Conservation (phyloP, 345 rosid species). For the Euclidium syriacum region DNA sequence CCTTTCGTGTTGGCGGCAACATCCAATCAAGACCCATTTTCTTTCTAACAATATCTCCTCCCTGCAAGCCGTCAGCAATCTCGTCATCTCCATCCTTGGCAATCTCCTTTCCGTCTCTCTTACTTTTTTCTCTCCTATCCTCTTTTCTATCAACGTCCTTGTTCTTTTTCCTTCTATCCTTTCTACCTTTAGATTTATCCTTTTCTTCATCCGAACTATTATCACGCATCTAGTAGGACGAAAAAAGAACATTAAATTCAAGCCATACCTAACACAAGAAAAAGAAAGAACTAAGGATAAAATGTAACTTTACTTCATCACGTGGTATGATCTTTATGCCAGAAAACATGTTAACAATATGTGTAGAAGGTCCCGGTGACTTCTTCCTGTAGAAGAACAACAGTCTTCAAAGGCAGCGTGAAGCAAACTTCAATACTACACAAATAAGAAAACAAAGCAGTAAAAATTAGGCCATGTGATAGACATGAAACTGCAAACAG, state of each 20-base stretch:
- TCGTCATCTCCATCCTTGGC: slow-evolving; percentile 45
- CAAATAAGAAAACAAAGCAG: neutral
- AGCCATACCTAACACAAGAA: neutral
- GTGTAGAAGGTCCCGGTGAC: neutral
- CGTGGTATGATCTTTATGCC: slow-evolving; percentile 77
- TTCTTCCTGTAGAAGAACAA: neutral
- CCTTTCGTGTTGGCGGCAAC: slow-evolving; percentile 56
- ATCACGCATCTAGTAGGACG: slow-evolving; percentile 35
- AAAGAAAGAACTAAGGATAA: neutral
- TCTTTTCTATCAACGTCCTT: slow-evolving; percentile 45
- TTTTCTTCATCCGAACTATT: slow-evolving; percentile 30
- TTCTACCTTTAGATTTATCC: slow-evolving; percentile 38
- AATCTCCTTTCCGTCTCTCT: slow-evolving; percentile 46
- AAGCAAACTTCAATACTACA: neutral
- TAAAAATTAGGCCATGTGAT: neutral
- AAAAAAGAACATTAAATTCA: neutral
- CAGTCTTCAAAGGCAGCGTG: neutral
- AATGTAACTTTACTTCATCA: slow-evolving; percentile 36
- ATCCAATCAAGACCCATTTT: slow-evolving; percentile 86
- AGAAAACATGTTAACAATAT: slow-evolving; percentile 45
- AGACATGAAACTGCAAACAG: neutral
- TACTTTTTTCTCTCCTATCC: slow-evolving; percentile 36
- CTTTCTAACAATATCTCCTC: slow-evolving; percentile 50
- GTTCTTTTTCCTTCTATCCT: slow-evolving; percentile 31
- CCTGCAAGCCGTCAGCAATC: slow-evolving; percentile 28